phyloP scores from a whole-genome alignment of 2,329 filamentous ascomycete genomes.

The Paecilomyces fulvus region DNA sequence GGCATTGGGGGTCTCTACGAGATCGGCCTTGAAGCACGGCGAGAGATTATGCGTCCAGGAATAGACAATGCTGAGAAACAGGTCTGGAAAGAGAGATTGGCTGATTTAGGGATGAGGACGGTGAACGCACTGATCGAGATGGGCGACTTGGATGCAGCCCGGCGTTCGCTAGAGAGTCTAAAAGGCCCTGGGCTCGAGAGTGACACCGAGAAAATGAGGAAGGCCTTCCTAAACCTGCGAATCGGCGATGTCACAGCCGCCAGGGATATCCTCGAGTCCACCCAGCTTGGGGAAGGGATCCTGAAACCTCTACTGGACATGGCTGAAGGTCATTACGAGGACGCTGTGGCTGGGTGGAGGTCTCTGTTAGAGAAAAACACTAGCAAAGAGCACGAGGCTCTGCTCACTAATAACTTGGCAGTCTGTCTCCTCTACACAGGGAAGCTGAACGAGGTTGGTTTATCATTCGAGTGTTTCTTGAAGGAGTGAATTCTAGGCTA shows the following conservation, averaged over 20 bases:
- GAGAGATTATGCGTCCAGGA: conserved; percentile 45
- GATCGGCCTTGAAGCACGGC: conserved; percentile 67
- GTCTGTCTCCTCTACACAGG: conserved; percentile 79
- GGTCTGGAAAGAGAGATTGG: conserved; percentile 63
- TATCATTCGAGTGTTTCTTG: background rate
- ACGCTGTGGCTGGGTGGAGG: conserved; percentile 56
- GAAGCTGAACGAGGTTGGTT: conserved; percentile 58
- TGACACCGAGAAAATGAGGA: conserved; percentile 28
- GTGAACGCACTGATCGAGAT: conserved; percentile 53
- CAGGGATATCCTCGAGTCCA: conserved; percentile 41
- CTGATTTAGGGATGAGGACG: conserved; percentile 62
- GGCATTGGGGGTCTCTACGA: conserved; percentile 89
- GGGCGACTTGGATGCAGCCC: conserved; percentile 76
- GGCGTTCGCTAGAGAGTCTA: conserved; percentile 60
- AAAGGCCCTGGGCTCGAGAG: conserved; percentile 21
- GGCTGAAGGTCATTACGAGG: conserved; percentile 64
- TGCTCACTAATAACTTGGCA: conserved; percentile 73
- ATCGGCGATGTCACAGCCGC: conserved; percentile 69
- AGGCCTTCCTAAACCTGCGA: conserved; percentile 64
- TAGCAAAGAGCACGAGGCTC: conserved; percentile 47
- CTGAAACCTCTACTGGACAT: conserved; percentile 62
- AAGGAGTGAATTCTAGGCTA: conserved; percentile 1
- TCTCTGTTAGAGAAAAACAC: conserved; percentile 40
- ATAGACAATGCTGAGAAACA: conserved; percentile 47
- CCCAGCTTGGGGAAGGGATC: conserved; percentile 32